phyloP scores from a whole-genome alignment of 768 basidiomycete species.

The Lactifluus subvellereus region DNA sequence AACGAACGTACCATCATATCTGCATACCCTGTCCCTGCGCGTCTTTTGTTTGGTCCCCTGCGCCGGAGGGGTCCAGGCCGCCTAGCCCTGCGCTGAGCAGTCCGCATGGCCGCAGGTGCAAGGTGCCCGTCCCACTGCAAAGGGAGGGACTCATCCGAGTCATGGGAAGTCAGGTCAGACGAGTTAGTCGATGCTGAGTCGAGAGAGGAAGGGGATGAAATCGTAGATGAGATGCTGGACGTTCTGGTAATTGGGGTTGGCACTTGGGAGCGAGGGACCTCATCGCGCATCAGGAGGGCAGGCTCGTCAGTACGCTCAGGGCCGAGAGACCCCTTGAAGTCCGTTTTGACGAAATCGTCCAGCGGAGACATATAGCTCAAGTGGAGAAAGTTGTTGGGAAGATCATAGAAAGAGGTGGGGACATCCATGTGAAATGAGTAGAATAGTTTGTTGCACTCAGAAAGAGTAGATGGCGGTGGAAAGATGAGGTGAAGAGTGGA shows the following conservation, averaged over 20 bases:
- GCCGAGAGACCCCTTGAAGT: not conserved
- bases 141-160: not conserved
- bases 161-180: not conserved
- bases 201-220: not conserved
- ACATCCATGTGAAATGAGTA: not conserved
- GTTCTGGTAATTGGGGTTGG: not conserved
- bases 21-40: not conserved
- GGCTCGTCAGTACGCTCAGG: not conserved
- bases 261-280: not conserved
- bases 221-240: not conserved
- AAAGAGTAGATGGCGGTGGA: not conserved
- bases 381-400: not conserved
- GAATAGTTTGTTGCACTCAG: not conserved
- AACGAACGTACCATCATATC: slow-evolving; percentile 5
- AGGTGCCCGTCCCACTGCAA: no score
- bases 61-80: not conserved
- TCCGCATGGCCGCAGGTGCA: not conserved
- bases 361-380: not conserved
- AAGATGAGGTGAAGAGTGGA: not conserved
- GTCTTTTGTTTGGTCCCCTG: slow-evolving; percentile 1
- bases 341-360: not conserved
- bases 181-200: not conserved
- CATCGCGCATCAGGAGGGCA: not conserved
- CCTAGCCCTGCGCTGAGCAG: not conserved
- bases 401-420: not conserved